Conservation (phyloP, 2,329 filamentous ascomycete species). For the Colletotrichum aenigma region DNA sequence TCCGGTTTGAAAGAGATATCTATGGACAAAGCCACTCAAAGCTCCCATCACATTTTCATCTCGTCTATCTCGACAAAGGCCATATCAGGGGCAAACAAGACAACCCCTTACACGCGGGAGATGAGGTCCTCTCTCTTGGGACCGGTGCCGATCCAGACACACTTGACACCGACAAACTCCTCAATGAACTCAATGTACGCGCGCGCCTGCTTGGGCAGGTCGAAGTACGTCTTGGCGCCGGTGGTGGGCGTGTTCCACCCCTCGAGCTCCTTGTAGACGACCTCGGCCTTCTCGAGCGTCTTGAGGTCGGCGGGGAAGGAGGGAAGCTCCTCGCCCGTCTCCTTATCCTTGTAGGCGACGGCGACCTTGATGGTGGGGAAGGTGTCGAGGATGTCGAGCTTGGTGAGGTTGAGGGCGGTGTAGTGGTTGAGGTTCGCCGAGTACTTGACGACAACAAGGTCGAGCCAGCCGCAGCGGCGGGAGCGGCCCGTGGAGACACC, state of each 20-base stretch:
- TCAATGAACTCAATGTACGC: slow-evolving; percentile 73
- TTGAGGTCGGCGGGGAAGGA: slow-evolving; percentile 70
- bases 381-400: slow-evolving; percentile 73
- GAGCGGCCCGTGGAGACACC: slow-evolving; percentile 61
- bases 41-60: neutral
- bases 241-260: slow-evolving; percentile 73
- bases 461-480: slow-evolving; percentile 59
- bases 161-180: slow-evolving; percentile 64
- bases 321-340: slow-evolving; percentile 51
- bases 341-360: slow-evolving; percentile 65
- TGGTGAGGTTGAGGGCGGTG: slow-evolving; percentile 63
- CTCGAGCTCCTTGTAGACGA: slow-evolving; percentile 70
- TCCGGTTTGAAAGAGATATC: neutral
- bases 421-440: slow-evolving; percentile 68
- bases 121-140: slow-evolving; percentile 70
- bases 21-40: neutral
- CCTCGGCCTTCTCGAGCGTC: slow-evolving; percentile 62
- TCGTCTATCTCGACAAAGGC: neutral
- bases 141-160: slow-evolving; percentile 62
- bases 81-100: neutral
- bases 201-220: slow-evolving; percentile 67
- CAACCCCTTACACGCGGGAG: slow-evolving; percentile 24
- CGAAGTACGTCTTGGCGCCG: slow-evolving; percentile 61
- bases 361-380: slow-evolving; percentile 79
- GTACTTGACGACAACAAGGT: slow-evolving; percentile 71